phyloP scores from a whole-genome alignment of 371 early-diverging fungal genomes.

The Rhizomucor miehei region DNA sequence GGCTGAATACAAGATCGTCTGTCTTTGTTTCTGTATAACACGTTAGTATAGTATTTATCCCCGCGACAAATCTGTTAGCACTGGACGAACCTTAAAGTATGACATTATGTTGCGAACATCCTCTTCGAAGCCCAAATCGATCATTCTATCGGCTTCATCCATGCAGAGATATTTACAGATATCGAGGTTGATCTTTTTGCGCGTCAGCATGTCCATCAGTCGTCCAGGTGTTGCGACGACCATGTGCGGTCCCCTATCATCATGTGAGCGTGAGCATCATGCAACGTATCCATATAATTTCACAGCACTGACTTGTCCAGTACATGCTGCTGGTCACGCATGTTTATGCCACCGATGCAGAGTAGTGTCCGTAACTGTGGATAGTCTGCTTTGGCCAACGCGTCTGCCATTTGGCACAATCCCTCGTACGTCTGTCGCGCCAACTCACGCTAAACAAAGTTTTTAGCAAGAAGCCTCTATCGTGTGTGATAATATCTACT shows the following conservation, averaged over 20 bases:
- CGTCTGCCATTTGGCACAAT: constrained; percentile 61
- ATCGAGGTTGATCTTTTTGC: constrained; percentile 78
- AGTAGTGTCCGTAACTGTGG: constrained; percentile 76
- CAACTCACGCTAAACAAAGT: constrained; percentile 66
- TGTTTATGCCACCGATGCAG: constrained; percentile 95
- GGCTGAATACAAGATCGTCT: constrained; percentile 92
- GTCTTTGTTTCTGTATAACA: constrained; percentile 57
- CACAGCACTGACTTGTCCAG: constrained; percentile 48
- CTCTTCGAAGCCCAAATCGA: constrained; percentile 97
- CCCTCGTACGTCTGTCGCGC: constrained; percentile 85
- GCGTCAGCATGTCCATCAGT: constrained; percentile 82
- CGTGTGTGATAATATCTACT: constrained; percentile 9
- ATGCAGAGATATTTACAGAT: constrained; percentile 86
- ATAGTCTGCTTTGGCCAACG: constrained; percentile 62
- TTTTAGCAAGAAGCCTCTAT: constrained; percentile 3
- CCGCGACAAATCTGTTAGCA: not conserved
- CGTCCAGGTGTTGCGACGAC: constrained; percentile 97
- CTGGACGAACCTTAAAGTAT: constrained; percentile 70
- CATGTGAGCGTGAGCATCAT: constrained; percentile 5
- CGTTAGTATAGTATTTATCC: not conserved
- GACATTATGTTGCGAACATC: constrained; percentile 94
- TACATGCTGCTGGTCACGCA: constrained; percentile 79
- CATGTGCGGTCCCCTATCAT: constrained; percentile 65
- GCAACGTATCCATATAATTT: not conserved
- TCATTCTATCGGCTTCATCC: constrained; percentile 99